Evolutionary conservation across 2,329 filamentous ascomycete species (phyloP).

Genomic region (Cladosporium sp.): DNA sequence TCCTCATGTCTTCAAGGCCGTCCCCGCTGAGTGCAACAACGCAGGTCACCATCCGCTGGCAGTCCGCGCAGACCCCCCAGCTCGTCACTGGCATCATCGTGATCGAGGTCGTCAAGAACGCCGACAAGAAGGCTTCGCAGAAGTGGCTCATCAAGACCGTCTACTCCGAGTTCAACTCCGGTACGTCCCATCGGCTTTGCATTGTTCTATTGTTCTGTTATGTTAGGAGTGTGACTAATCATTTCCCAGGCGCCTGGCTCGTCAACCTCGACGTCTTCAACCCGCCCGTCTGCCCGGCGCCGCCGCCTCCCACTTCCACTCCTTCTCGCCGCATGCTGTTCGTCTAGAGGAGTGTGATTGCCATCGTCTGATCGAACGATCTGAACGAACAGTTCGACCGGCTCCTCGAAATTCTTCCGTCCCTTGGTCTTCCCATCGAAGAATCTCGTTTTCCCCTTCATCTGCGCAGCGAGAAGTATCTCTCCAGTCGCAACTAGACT

Average conservation of each 20-base stretch:
- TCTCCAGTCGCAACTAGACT: no score
- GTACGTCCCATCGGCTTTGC: slow-evolving; percentile 15
- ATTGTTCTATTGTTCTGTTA: no score
- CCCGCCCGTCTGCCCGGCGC: slow-evolving; percentile 1
- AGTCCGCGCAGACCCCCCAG: slow-evolving; percentile 19
- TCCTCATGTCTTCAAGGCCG: neutral
- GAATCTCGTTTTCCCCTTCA: no score
- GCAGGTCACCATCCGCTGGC: slow-evolving; percentile 25
- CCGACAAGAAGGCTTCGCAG: slow-evolving; percentile 12
- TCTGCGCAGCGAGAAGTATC: no score
- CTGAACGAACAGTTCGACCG: neutral
- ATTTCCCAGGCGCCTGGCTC: slow-evolving; percentile 29
- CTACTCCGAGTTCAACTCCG: slow-evolving; percentile 31
- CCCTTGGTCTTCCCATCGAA: no score
- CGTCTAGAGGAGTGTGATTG: neutral
- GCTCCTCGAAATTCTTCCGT: neutral
- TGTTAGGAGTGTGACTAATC: no score
- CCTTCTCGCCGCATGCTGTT: neutral
- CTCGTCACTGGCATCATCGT: slow-evolving; percentile 28
- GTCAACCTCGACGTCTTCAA: slow-evolving; percentile 26
- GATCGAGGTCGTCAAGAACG: slow-evolving; percentile 20
- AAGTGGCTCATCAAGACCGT: slow-evolving; percentile 29
- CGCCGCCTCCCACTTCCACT: slow-evolving; percentile 2
- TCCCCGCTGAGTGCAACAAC: neutral
- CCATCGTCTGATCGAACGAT: no score